Conservation (phyloP, 305 asterid genomes). For the Rubia occidens region DNA sequence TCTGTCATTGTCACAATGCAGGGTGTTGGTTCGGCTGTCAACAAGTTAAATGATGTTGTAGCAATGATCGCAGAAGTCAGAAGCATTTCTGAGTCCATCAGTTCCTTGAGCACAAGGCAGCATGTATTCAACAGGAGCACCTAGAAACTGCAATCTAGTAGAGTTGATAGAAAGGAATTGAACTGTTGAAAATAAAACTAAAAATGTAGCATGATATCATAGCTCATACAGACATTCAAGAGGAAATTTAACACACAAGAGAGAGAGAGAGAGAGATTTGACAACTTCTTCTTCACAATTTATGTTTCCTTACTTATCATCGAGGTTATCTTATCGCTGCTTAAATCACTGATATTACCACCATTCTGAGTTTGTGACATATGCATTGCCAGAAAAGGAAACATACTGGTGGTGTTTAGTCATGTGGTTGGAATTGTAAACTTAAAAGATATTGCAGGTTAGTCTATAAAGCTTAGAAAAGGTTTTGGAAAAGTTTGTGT, state of each 20-base stretch:
- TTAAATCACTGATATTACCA: too few species aligned
- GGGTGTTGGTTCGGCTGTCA: constrained; percentile 86
- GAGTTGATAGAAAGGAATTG: background rate
- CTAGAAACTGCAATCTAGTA: constrained; percentile 25
- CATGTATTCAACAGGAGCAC: constrained; percentile 25
- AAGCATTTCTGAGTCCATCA: constrained; percentile 53
- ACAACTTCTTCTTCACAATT: background rate
- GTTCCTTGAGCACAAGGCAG: constrained; percentile 22
- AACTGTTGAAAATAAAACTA: background rate
- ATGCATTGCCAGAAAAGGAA: too few species aligned
- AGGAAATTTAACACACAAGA: background rate
- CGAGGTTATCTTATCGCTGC: too few species aligned
- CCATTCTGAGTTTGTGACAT: too few species aligned
- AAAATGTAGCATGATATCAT: background rate
- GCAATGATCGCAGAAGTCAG: constrained; percentile 90
- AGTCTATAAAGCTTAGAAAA: too few species aligned
- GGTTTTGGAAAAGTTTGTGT: too few species aligned
- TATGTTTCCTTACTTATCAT: background rate
- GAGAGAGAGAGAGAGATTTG: background rate
- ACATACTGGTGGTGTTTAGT: too few species aligned
- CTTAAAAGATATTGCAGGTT: too few species aligned
- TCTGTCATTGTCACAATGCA: constrained; percentile 16
- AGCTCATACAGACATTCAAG: background rate
- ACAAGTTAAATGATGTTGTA: constrained; percentile 75
- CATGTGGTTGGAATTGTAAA: too few species aligned